A percentile compares a stretch with the other conserved stretches of the same genome.
phyloP scores from a whole-genome alignment of 2,329 filamentous ascomycete genomes.

The Clathrospora elynae region DNA sequence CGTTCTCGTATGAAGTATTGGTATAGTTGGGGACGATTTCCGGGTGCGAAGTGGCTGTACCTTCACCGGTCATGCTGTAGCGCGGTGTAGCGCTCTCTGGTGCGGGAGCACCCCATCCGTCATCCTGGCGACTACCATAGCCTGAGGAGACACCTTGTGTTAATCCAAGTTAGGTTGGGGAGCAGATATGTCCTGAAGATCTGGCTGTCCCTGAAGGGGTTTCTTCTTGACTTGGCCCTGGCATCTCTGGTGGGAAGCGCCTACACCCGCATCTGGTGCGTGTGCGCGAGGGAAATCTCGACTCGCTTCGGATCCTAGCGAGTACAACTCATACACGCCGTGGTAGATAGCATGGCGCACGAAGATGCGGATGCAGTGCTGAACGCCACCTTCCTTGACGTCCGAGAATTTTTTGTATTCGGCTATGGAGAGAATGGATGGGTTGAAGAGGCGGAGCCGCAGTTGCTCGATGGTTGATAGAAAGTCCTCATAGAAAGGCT shows the following conservation, averaged over 20 bases:
- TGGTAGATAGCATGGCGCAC: slow-evolving; percentile 14
- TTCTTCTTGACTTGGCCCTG: not conserved
- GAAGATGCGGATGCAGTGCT: slow-evolving; percentile 10
- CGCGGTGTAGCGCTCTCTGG: too few species aligned
- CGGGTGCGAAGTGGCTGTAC: too few species aligned
- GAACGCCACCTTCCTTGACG: not conserved
- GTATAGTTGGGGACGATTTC: too few species aligned
- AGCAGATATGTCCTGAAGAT: too few species aligned
- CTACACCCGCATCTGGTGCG: not conserved
- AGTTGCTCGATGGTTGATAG: slow-evolving; percentile 13
- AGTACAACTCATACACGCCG: slow-evolving; percentile 3
- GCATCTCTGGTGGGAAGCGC: not conserved
- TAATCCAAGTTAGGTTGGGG: too few species aligned
- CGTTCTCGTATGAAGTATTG: too few species aligned
- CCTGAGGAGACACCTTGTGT: too few species aligned
- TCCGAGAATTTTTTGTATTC: slow-evolving; percentile 4
- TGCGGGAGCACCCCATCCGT: too few species aligned
- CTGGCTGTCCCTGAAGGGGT: not conserved
- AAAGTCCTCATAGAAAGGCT: slow-evolving; percentile 17
- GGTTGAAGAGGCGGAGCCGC: slow-evolving; percentile 12
- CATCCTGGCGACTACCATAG: too few species aligned
- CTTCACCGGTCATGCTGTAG: too few species aligned
- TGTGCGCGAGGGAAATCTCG: slow-evolving; percentile 6
- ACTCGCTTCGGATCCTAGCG: slow-evolving; percentile 8
- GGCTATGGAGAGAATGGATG: not conserved